These are phyloP conservation scores for Craspedostauros australis DNA, from an alignment of 108 stramenopile species.

Conservation along the genomic window DNA sequence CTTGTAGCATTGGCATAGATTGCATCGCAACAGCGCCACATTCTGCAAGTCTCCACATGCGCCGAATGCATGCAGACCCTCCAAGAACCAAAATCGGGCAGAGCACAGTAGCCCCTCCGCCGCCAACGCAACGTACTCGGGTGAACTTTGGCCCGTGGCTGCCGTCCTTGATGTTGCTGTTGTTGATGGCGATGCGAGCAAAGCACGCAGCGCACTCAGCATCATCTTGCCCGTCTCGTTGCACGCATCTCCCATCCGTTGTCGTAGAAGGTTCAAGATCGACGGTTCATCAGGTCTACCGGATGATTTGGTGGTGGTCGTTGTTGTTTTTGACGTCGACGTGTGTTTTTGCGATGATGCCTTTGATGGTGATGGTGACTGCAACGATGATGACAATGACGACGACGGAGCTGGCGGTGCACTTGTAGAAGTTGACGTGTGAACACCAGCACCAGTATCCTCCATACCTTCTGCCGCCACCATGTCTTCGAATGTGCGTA, in stretches of 20 bases:
- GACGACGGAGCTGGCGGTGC: too few species aligned
- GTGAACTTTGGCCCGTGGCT: not conserved
- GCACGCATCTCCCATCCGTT: constrained; percentile 81
- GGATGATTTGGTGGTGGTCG: not conserved
- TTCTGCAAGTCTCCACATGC: constrained; percentile 56
- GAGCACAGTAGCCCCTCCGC: constrained; percentile 57
- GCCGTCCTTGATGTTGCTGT: not conserved
- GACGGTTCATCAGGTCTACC: not conserved
- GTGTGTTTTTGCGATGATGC: not conserved
- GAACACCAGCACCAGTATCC: too few species aligned
- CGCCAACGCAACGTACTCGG: too few species aligned
- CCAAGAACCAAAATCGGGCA: constrained; percentile 76
- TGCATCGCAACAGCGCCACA: constrained; percentile 67
- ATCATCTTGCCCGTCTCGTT: constrained; percentile 80
- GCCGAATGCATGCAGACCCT: constrained; percentile 59
- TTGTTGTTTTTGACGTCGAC: not conserved
- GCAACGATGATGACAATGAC: too few species aligned
- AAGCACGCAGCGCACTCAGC: constrained; percentile 39
- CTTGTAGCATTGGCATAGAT: constrained; percentile 77
- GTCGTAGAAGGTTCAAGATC: constrained; percentile 45
- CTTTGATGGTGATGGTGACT: too few species aligned
- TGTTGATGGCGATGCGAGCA: constrained; percentile 27
- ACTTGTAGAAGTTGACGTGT: too few species aligned
- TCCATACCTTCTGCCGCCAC: not conserved
- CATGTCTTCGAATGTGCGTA: constrained; percentile 35